Evolutionary conservation across 352 stramenopile genomes (phyloP).

Genomic region (Phytophthora niederhauseri): DNA sequence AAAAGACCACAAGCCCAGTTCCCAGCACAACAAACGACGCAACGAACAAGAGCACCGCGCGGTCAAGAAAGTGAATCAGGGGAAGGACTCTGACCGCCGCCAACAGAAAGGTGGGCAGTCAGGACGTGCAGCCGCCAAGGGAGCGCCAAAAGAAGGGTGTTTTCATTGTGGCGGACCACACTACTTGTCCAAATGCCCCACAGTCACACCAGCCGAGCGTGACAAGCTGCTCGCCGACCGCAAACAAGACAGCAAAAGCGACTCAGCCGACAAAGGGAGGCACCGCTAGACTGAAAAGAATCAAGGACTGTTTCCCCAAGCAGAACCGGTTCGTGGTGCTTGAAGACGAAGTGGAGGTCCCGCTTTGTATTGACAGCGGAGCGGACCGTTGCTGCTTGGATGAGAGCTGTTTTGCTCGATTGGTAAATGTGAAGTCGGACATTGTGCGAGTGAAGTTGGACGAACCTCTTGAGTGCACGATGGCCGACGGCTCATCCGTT

Average conservation of each 20-base stretch:
- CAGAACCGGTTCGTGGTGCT: conserved; percentile 6
- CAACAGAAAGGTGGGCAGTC: conserved; percentile 1
- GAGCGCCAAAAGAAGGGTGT: conserved; percentile 12
- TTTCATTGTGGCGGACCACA: conserved; percentile 18
- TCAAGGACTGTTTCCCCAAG: conserved; percentile 2
- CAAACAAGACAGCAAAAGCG: conserved; percentile 1
- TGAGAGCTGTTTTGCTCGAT: conserved; percentile 2
- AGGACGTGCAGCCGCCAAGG: not conserved
- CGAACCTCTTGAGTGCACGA: not conserved
- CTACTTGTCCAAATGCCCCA: conserved; percentile 10
- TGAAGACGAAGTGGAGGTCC: conserved; percentile 6
- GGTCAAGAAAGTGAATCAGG: not conserved
- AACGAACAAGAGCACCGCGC: not conserved
- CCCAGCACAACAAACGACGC: not conserved
- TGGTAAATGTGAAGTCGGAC: not conserved
- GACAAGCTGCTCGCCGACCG: conserved; percentile 2
- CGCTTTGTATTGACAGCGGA: conserved; percentile 14
- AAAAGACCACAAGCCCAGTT: not conserved
- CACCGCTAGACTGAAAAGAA: conserved; percentile 13
- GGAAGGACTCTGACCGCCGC: not conserved
- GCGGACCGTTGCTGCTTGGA: conserved; percentile 6
- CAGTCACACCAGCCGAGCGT: not conserved
- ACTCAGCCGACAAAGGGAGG: not conserved
- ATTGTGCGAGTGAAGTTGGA: not conserved
- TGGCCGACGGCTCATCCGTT: conserved; percentile 10